Conservation (phyloP, 352 stramenopile genomes). For the Blastocystis sp. region DNA sequence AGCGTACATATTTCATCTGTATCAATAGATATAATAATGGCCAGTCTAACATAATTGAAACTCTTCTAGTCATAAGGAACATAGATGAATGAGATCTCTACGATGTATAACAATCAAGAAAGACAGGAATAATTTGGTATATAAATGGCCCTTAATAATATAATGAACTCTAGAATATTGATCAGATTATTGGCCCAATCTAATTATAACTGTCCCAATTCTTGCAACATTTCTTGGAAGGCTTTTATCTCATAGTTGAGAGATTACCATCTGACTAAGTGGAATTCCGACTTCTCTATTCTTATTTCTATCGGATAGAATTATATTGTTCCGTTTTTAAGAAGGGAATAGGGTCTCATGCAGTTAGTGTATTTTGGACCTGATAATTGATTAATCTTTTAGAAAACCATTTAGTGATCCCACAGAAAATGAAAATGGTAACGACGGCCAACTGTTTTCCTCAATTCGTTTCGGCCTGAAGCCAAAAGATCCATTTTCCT, state of each 20-base stretch:
- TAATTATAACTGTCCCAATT: not conserved
- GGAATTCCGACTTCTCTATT: not conserved
- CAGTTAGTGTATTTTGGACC: constrained; percentile 9
- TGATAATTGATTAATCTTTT: not conserved
- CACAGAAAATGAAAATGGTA: not conserved
- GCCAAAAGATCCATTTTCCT: not conserved
- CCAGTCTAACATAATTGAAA: not conserved
- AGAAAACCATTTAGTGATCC: constrained; percentile 11
- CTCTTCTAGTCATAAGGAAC: not conserved
- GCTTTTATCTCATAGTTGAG: not conserved
- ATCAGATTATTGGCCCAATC: not conserved
- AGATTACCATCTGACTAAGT: not conserved
- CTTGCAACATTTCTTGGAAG: not conserved
- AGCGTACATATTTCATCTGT: not conserved
- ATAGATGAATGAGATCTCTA: not conserved
- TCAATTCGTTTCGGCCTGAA: not conserved
- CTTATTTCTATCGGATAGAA: constrained; percentile 11
- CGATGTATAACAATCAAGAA: not conserved
- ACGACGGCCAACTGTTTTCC: not conserved
- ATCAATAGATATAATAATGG: not conserved
- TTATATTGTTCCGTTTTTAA: not conserved
- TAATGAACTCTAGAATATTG: not conserved
- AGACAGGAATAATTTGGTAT: not conserved
- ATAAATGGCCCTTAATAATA: not conserved
- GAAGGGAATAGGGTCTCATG: constrained; percentile 39